Percentiles rank a stretch among this genome's conserved stretches.
Evolutionary conservation across 257 asterid species (phyloP).

Genomic region (Solanum pinnatisectum): DNA sequence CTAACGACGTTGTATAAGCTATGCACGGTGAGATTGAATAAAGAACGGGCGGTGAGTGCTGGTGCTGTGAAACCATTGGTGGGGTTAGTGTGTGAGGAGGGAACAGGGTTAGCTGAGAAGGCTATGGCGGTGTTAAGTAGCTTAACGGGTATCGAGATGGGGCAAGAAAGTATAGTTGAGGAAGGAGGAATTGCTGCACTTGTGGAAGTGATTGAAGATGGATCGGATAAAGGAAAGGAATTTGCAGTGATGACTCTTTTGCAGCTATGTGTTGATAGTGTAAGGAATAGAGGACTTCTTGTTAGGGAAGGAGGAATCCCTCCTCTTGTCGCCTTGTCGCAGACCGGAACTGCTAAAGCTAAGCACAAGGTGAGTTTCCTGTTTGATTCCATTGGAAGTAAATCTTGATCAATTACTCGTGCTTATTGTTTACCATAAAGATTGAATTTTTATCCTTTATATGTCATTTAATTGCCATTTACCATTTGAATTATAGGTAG

Average conservation of each 20-base stretch:
- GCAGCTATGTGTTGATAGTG: conserved; percentile 70
- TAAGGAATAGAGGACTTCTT: conserved; percentile 68
- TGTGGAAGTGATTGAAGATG: conserved; percentile 87
- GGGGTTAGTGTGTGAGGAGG: conserved; percentile 58
- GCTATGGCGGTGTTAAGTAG: conserved; percentile 94
- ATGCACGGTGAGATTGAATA: conserved; percentile 60
- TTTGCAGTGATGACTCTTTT: conserved; percentile 77
- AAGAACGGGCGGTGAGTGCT: conserved; percentile 84
- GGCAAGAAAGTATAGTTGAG: conserved; percentile 62
- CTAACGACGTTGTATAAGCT: conserved; percentile 79
- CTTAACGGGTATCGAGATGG: conserved; percentile 56
- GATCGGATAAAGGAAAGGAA: conserved; percentile 76
- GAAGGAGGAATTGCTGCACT: conserved; percentile 83
- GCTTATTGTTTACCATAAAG: background rate
- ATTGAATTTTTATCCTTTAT: background rate
- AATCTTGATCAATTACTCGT: background rate
- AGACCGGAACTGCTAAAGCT: conserved; percentile 80
- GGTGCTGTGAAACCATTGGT: conserved; percentile 79
- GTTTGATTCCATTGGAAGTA: background rate
- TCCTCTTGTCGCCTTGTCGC: conserved; percentile 89
- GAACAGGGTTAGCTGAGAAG: conserved; percentile 83
- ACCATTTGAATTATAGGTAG: background rate
- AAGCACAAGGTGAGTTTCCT: conserved; percentile 66
- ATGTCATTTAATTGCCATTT: background rate
- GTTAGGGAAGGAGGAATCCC: conserved; percentile 97